Base-by-base conservation (phyloP, 331 rosid species). In the Acacia concinna region DNA sequence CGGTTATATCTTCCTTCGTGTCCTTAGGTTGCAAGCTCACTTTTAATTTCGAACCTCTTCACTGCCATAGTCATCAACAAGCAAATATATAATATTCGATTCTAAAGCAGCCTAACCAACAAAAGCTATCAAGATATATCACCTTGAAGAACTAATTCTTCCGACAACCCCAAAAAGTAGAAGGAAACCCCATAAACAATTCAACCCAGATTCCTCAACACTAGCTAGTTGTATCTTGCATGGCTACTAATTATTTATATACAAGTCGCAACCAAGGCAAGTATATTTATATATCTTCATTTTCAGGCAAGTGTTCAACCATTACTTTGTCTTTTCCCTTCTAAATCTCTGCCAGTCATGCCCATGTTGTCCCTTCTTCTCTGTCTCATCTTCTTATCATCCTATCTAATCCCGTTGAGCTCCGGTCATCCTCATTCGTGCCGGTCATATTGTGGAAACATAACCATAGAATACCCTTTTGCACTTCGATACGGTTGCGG, bases 381-480 rank as follows among this genome's bases (percentile, higher is more conserved):
- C 59, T 38, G 21, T 25, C 75, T 85, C 49, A 79, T 84, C 21
- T 49, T 84, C 37, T 79, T 80, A 57, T 77, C 77, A 57, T 77
- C 77, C 14, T 62, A 27, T 56, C 34, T 81, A 9, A 43, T 81
- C 18, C 81, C 84, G 1, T 31, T 41, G n/a, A 79, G 30, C 70
- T 71, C 68, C 35, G 37, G 27, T 6, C 79, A 81, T 77, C 62
- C 63, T 12, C 85, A 85, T 70, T 17, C 89, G 15, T 96, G 99
- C 69, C 83, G 98, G 63, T 91, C 98, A 20, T 96, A 85, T 27
- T 96, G 99, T 51, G 99, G 98, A 31, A 96, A 96, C 89, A 78
- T 96, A 69, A 96, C 98, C 74, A 51, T 96, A 25, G 98, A 91
- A 65, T 96, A 96, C 84, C 99, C 99, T 6, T 96, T 96, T 56